These are phyloP conservation scores for Corynespora cassiicola DNA, from an alignment of 2,329 filamentous ascomycete genomes.

Conservation along the genomic window DNA sequence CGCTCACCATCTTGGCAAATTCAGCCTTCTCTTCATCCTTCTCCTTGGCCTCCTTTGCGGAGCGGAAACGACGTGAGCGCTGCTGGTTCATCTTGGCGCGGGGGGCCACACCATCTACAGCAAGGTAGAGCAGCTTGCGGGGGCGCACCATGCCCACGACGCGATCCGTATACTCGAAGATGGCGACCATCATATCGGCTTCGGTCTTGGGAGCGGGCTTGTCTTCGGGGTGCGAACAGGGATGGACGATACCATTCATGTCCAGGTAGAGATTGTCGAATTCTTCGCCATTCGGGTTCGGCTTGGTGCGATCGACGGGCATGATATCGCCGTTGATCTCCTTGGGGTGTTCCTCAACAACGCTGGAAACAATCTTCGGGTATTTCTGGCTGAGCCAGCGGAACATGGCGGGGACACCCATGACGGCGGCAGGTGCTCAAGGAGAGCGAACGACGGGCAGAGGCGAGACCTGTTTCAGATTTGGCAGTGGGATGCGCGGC, in stretches of 20 bases:
- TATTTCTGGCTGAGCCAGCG: slow-evolving; percentile 97
- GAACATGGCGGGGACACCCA: slow-evolving; percentile 96
- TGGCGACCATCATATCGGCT: slow-evolving; percentile 98
- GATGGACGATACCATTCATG: slow-evolving; percentile 99
- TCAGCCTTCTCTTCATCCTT: slow-evolving; percentile 92
- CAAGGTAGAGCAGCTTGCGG: slow-evolving; percentile 95
- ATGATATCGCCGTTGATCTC: slow-evolving; percentile 84
- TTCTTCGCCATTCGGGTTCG: slow-evolving; percentile 97
- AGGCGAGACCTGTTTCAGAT: slow-evolving; percentile 7
- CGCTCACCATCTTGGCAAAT: slow-evolving; percentile 81
- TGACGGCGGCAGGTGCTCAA: slow-evolving; percentile 50
- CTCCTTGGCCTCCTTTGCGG: slow-evolving; percentile 91
- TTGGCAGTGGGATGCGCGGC: too few species aligned
- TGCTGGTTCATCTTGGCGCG: slow-evolving; percentile 99
- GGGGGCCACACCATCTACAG: slow-evolving; percentile 95
- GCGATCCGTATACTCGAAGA: slow-evolving; percentile 98
- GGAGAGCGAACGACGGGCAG: slow-evolving; percentile 3
- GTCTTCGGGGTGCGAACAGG: slow-evolving; percentile 97
- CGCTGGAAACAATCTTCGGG: slow-evolving; percentile 93
- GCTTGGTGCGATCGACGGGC: slow-evolving; percentile 81
- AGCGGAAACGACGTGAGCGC: slow-evolving; percentile 91
- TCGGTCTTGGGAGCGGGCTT: slow-evolving; percentile 88
- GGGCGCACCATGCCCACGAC: slow-evolving; percentile 99
- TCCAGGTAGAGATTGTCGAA: slow-evolving; percentile 98
- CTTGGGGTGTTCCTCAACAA: slow-evolving; percentile 83